phyloP scores from a whole-genome alignment of 441 rosid genomes.

The Gossypium davidsonii region DNA sequence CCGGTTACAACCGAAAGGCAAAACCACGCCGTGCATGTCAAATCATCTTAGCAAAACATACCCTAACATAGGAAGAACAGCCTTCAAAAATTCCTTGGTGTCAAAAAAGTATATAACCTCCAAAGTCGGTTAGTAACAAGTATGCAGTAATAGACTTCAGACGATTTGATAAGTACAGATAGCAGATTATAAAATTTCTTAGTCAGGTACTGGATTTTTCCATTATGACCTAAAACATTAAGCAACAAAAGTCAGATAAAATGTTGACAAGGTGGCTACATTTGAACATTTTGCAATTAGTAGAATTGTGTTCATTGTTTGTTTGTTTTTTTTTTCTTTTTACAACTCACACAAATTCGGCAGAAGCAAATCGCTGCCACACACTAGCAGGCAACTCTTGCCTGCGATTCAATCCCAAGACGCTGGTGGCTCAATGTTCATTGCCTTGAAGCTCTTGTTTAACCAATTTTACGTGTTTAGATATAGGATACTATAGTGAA shows the following conservation, averaged over 20 bases:
- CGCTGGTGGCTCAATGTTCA: too few relatives aligned
- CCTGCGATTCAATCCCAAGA: too few relatives aligned
- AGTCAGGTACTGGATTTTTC: neutral
- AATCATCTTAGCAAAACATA: neutral
- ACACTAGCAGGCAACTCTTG: too few relatives aligned
- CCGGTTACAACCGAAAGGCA: neutral
- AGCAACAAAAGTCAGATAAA: conserved; percentile 3
- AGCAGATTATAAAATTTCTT: neutral
- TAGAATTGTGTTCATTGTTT: neutral
- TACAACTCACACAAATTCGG: too few relatives aligned
- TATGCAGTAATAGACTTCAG: neutral
- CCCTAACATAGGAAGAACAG: neutral
- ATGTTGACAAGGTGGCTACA: neutral
- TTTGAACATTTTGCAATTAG: neutral
- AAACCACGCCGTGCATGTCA: neutral
- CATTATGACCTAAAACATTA: neutral
- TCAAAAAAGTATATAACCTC: neutral
- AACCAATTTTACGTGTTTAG: neutral
- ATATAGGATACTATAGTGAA: neutral
- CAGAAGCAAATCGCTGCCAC: too few relatives aligned
- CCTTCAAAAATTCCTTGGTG: neutral
- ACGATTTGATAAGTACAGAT: neutral
- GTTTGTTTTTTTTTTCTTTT: too few relatives aligned
- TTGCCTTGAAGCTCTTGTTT: neutral
- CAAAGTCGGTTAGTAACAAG: neutral